Evolutionary conservation across 106 monocot species (phyloP).

Genomic region (Allium cepa): DNA sequence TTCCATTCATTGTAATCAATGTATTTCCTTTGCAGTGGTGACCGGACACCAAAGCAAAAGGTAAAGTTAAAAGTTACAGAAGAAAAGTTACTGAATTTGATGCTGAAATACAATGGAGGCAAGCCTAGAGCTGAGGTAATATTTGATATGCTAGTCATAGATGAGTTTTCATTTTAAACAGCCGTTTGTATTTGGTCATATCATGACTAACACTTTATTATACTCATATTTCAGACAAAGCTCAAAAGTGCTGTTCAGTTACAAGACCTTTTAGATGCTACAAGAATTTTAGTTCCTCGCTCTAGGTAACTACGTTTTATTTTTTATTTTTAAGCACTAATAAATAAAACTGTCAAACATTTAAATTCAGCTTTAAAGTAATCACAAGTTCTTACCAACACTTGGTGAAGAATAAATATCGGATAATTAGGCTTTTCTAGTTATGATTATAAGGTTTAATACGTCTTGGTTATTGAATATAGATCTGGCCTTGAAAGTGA

Average conservation of each 20-base stretch:
- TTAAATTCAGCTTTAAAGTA: too few relatives aligned
- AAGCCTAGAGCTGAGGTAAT: constrained; percentile 83
- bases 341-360: too few relatives aligned
- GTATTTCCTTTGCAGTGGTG: constrained; percentile 47
- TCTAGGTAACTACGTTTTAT: constrained; percentile 38
- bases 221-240: constrained; percentile 60
- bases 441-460: too few relatives aligned
- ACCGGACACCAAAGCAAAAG: constrained; percentile 99
- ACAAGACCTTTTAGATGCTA: constrained; percentile 97
- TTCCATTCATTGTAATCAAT: constrained; percentile 5
- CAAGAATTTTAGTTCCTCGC: constrained; percentile 80
- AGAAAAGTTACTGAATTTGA: constrained; percentile 92
- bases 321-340: too few relatives aligned
- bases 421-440: background rate
- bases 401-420: background rate
- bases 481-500: constrained; percentile 81
- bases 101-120: constrained; percentile 96
- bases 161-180: background rate
- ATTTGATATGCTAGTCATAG: background rate
- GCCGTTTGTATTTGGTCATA: too few relatives aligned
- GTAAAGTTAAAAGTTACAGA: constrained; percentile 97
- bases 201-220: background rate
- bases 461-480: too few relatives aligned
- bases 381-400: background rate
- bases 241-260: constrained; percentile 99